These are phyloP conservation scores for Sporothrix pseudoabietina DNA, from an alignment of 2,329 filamentous ascomycete genomes.

Conservation along the genomic window DNA sequence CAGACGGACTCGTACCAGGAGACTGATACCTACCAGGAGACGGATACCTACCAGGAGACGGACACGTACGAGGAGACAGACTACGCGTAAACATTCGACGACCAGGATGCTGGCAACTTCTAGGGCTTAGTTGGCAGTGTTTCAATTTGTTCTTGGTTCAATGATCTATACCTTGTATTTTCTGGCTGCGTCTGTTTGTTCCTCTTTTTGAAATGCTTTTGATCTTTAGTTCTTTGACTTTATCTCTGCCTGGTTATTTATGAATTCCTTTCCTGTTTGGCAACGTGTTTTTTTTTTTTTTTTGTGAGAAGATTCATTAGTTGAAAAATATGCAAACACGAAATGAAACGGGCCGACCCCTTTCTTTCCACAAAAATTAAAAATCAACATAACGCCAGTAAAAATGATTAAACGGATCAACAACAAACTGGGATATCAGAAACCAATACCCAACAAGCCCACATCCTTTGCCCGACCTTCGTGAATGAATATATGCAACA, in stretches of 20 bases:
- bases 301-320: neutral
- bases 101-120: slow-evolving; percentile 1
- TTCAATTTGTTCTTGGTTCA: neutral
- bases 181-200: neutral
- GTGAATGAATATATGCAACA: neutral
- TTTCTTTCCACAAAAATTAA: neutral
- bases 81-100: neutral
- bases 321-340: neutral
- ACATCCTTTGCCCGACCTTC: neutral
- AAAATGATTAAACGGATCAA: neutral
- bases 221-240: neutral
- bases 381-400: neutral
- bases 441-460: neutral
- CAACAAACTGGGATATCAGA: neutral
- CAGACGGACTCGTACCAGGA: neutral
- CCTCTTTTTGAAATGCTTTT: neutral
- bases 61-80: slow-evolving; percentile 22
- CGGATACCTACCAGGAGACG: slow-evolving; percentile 27
- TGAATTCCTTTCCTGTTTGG: neutral
- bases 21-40: slow-evolving; percentile 27
- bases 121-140: neutral
- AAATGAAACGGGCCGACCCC: neutral
- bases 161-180: neutral
- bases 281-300: neutral
- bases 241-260: neutral